Conservation (phyloP, 352 stramenopile genomes). For the Peronosclerospora sorghi region DNA sequence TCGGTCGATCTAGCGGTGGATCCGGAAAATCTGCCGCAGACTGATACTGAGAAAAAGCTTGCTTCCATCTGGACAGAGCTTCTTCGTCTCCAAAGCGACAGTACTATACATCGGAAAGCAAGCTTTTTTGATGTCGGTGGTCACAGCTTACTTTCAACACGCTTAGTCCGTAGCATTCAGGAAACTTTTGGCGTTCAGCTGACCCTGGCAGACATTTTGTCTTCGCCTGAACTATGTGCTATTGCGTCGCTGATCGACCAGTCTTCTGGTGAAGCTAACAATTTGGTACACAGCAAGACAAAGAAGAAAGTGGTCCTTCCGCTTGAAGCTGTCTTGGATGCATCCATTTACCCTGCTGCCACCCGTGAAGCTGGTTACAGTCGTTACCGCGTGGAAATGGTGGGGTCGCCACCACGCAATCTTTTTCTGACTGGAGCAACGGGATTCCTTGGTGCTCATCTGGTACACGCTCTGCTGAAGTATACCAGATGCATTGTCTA, state of each 20-base stretch:
- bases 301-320: slow-evolving; percentile 45
- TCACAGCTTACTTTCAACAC: slow-evolving; percentile 65
- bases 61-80: slow-evolving; percentile 55
- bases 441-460: slow-evolving; percentile 81
- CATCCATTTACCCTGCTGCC: slow-evolving; percentile 58
- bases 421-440: slow-evolving; percentile 87
- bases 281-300: slow-evolving; percentile 1
- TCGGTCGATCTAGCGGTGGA: slow-evolving; percentile 60
- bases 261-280: slow-evolving; percentile 4
- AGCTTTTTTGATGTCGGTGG: slow-evolving; percentile 80
- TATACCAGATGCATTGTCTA: slow-evolving; percentile 64
- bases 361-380: slow-evolving; percentile 67
- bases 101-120: slow-evolving; percentile 39
- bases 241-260: slow-evolving; percentile 49
- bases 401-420: slow-evolving; percentile 50
- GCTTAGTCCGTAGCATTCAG: slow-evolving; percentile 59
- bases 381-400: slow-evolving; percentile 74
- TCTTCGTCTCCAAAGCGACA: slow-evolving; percentile 46
- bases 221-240: slow-evolving; percentile 37
- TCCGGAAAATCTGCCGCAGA: slow-evolving; percentile 33
- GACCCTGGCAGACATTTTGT: slow-evolving; percentile 68
- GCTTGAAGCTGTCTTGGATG: slow-evolving; percentile 52
- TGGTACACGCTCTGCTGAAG: slow-evolving; percentile 75
- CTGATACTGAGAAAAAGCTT: slow-evolving; percentile 46
- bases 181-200: slow-evolving; percentile 53